These are phyloP conservation scores for Marasmius sp. DNA, from an alignment of 1,284 basidiomycete genomes.

Conservation along the genomic window DNA sequence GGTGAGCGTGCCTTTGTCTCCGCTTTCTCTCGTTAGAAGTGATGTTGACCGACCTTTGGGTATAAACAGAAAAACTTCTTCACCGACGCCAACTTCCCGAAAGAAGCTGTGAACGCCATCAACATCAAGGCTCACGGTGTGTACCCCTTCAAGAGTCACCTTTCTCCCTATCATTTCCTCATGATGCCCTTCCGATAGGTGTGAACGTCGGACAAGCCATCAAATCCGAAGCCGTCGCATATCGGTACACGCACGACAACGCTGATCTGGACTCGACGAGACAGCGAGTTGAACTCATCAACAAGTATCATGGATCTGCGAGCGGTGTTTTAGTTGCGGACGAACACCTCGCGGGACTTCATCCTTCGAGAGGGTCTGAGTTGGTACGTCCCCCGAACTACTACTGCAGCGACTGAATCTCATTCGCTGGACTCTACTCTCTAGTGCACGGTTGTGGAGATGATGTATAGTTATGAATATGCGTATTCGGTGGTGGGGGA, in stretches of 20 bases:
- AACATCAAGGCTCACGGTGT: neutral
- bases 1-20: neutral
- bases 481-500: neutral
- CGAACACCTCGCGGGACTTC: neutral
- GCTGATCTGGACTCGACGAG: neutral
- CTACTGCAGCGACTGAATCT: neutral
- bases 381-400: neutral
- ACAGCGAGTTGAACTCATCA: neutral
- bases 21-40: neutral
- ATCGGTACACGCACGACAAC: neutral
- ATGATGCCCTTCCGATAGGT: neutral
- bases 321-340: neutral
- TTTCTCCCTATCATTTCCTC: neutral
- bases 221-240: neutral
- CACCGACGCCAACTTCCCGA: neutral
- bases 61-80: neutral
- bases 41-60: neutral
- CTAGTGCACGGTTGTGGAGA: slow-evolving; percentile 1
- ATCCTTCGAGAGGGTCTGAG: neutral
- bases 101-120: neutral
- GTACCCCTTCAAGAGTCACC: neutral
- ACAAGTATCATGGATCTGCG: neutral
- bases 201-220: neutral
- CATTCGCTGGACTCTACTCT: neutral
- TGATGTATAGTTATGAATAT: neutral